Conservation (phyloP, 2,329 filamentous ascomycete genomes). For the Xylariaceae sp. region DNA sequence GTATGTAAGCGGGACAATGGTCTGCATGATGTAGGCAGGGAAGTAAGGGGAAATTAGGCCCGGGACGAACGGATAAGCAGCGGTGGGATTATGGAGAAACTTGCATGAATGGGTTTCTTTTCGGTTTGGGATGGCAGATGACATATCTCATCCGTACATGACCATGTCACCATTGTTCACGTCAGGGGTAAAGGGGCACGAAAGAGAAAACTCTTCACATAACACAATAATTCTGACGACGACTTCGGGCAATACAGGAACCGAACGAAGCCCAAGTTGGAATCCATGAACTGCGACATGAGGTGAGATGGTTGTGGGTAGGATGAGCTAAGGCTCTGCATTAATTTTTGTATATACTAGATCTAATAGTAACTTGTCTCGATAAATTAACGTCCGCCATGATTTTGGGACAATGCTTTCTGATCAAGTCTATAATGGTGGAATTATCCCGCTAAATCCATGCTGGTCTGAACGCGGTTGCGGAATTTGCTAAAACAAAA, state of each 20-base stretch:
- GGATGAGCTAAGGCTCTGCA: background rate
- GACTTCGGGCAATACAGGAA: too few species aligned
- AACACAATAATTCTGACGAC: too few species aligned
- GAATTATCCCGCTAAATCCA: constrained; percentile 1
- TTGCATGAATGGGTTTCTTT: too few species aligned
- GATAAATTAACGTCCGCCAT: constrained; percentile 3
- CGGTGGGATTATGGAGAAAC: background rate
- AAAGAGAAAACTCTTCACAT: too few species aligned
- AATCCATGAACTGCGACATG: background rate
- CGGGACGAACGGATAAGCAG: background rate
- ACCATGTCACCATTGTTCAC: too few species aligned
- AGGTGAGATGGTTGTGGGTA: constrained; percentile 3
- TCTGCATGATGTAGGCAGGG: background rate
- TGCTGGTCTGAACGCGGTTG: constrained; percentile 1
- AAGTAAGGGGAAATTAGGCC: background rate
- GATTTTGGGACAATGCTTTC: constrained; percentile 3
- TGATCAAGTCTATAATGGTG: background rate
- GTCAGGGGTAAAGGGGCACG: too few species aligned
- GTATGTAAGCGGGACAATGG: background rate
- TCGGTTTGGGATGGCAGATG: background rate
- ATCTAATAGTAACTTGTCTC: background rate
- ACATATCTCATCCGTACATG: background rate
- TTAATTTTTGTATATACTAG: constrained; percentile 10
- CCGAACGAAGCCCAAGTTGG: background rate
- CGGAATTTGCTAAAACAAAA: constrained; percentile 1